phyloP scores from a whole-genome alignment of 768 basidiomycete species.

The Tephrocybe rancida region DNA sequence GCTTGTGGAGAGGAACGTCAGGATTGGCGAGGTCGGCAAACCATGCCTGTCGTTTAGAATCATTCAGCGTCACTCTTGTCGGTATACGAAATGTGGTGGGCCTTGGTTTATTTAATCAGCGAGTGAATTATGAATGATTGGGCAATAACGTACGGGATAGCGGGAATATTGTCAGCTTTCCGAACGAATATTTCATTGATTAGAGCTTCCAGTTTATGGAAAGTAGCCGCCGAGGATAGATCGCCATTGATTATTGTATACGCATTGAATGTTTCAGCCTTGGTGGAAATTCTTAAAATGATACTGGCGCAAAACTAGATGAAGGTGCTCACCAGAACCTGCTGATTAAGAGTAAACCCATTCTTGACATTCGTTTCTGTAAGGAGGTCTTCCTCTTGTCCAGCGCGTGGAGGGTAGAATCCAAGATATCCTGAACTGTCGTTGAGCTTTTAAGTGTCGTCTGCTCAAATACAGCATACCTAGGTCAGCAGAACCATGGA shows the following conservation, averaged over 20 bases:
- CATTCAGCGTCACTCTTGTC: conserved; percentile 79
- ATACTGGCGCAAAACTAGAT: not conserved
- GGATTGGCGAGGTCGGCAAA: conserved; percentile 83
- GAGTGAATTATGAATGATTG: not conserved
- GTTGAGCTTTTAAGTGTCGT: not conserved
- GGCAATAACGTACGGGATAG: conserved; percentile 61
- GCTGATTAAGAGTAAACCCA: conserved; percentile 56
- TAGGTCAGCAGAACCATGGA: conserved; percentile 69
- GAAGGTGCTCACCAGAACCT: conserved; percentile 55
- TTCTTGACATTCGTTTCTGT: conserved; percentile 65
- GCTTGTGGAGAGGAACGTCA: conserved; percentile 75
- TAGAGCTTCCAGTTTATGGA: conserved; percentile 67
- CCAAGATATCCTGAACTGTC: conserved; percentile 66
- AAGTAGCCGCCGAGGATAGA: conserved; percentile 51
- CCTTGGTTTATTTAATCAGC: conserved; percentile 35
- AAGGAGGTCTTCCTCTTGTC: conserved; percentile 76
- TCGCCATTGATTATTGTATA: conserved; percentile 53
- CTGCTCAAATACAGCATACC: conserved; percentile 36
- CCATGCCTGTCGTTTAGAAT: conserved; percentile 80
- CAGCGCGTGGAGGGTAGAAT: conserved; percentile 73
- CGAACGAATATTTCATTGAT: conserved; percentile 78
- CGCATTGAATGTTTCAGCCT: conserved; percentile 70
- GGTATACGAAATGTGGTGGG: conserved; percentile 77
- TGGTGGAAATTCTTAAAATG: not conserved
- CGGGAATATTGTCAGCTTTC: conserved; percentile 54